phyloP scores from a whole-genome alignment of 495 filamentous ascomycete genomes.

The Lophiostoma macrostomum region DNA sequence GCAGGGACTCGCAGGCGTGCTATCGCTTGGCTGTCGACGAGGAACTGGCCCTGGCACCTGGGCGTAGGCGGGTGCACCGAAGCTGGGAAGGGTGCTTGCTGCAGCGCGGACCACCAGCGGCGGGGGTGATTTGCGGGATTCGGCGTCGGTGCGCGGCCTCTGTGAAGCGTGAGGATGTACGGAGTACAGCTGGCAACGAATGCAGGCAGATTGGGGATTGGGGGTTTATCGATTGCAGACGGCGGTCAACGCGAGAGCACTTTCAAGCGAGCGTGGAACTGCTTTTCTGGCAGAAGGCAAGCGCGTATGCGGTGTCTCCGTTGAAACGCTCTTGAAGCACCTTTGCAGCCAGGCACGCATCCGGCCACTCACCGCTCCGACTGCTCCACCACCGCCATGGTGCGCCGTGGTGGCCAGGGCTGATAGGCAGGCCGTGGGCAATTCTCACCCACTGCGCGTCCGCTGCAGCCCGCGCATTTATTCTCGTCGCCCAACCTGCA shows the following conservation, averaged over 20 bases:
- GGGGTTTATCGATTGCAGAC: background rate
- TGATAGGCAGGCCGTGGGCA: conserved; percentile 21
- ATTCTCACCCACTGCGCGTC: no score
- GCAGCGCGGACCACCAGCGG: conserved; percentile 20
- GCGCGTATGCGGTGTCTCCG: conserved; percentile 9
- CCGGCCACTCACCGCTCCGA: conserved; percentile 18
- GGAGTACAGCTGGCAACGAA: background rate
- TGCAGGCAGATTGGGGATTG: conserved; percentile 2
- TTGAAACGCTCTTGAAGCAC: conserved; percentile 22
- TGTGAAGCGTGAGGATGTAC: background rate
- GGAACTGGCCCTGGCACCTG: no score
- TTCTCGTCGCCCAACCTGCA: conserved; percentile 3
- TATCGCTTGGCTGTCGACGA: conserved; percentile 25
- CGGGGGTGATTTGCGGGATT: conserved; percentile 1
- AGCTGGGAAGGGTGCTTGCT: conserved; percentile 13
- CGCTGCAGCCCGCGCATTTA: background rate
- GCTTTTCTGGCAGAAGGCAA: conserved; percentile 23
- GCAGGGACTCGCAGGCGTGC: conserved; percentile 18
- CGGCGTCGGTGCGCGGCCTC: background rate
- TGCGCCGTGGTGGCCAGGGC: background rate
- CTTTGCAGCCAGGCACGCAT: background rate
- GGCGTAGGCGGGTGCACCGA: conserved; percentile 26
- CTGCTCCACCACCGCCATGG: background rate
- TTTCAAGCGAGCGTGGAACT: background rate
- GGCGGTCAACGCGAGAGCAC: background rate